A percentile compares a stretch with the other conserved stretches of the same genome.
These are phyloP conservation scores for Flaveria floridana DNA, from an alignment of 140 eudicot genomes.

Conservation along the genomic window DNA sequence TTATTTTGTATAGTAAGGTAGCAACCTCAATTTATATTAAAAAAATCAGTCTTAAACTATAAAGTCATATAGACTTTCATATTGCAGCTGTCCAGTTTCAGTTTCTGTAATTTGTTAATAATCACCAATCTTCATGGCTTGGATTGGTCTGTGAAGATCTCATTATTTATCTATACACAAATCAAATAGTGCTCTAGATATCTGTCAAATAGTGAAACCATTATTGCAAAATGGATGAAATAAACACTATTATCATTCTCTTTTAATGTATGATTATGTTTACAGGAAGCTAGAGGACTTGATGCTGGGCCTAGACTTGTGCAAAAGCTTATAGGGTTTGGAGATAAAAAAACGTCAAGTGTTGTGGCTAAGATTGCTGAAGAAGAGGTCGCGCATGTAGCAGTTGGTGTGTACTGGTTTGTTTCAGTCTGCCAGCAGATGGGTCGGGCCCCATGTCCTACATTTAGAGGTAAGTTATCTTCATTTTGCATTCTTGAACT, in stretches of 20 bases:
- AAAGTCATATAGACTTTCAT: too few species aligned
- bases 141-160: too few species aligned
- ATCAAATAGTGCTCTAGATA: too few species aligned
- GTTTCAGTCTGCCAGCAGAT: slow-evolving; percentile 68
- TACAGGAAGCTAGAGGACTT: slow-evolving; percentile 95
- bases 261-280: neutral
- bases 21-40: too few species aligned
- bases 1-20: too few species aligned
- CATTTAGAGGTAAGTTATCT: slow-evolving; percentile 63
- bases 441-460: slow-evolving; percentile 66
- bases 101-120: too few species aligned
- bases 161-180: too few species aligned
- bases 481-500: neutral
- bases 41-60: too few species aligned
- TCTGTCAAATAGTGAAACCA: too few species aligned
- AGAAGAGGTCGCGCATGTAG: slow-evolving; percentile 98
- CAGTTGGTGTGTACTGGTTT: slow-evolving; percentile 95
- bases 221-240: too few species aligned
- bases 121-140: too few species aligned
- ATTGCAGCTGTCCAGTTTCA: too few species aligned
- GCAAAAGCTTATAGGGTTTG: slow-evolving; percentile 73
- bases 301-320: slow-evolving; percentile 98
- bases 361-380: slow-evolving; percentile 90
- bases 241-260: neutral
- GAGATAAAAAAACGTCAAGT: slow-evolving; percentile 74